phyloP scores from a whole-genome alignment of 345 rosid species.

The Camelina neglecta region DNA sequence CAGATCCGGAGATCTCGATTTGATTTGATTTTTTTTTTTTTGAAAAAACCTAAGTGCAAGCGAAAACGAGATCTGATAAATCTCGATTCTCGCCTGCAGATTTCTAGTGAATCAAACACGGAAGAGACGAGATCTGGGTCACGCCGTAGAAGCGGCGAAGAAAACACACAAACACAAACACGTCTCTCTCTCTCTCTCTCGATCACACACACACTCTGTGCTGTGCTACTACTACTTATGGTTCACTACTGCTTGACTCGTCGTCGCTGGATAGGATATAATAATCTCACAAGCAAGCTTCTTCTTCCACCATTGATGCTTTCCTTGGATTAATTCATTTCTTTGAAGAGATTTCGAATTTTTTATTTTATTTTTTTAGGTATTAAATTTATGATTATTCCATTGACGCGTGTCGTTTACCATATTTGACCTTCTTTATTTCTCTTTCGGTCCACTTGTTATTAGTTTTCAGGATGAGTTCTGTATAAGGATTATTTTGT shows the following conservation, averaged over 20 bases:
- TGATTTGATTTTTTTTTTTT: too few relatives aligned
- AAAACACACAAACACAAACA: slow-evolving; percentile 4
- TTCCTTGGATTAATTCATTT: too few relatives aligned
- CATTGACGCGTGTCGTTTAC: slow-evolving; percentile 41
- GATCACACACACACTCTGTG: neutral
- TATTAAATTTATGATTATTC: neutral
- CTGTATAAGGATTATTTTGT: slow-evolving; percentile 4
- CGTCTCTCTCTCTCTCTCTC: slow-evolving; percentile 30
- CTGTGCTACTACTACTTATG: neutral
- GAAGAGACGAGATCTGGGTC: slow-evolving; percentile 23
- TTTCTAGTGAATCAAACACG: neutral
- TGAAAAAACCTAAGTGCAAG: slow-evolving; percentile 22
- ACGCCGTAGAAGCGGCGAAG: slow-evolving; percentile 26
- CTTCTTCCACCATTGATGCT: slow-evolving; percentile 34
- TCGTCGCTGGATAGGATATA: slow-evolving; percentile 20
- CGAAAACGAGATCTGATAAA: slow-evolving; percentile 40
- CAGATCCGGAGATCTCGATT: slow-evolving; percentile 34
- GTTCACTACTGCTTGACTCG: slow-evolving; percentile 16
- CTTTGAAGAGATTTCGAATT: too few relatives aligned
- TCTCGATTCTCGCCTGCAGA: slow-evolving; percentile 34
- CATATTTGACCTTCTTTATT: slow-evolving; percentile 37
- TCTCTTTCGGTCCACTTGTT: neutral
- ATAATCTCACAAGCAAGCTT: slow-evolving; percentile 13
- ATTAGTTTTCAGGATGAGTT: neutral
- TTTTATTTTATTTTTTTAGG: neutral